Percentiles rank a stretch among this genome's conserved stretches.
phyloP scores from a whole-genome alignment of 2,329 filamentous ascomycete species.

The Diaporthe caulivora region DNA sequence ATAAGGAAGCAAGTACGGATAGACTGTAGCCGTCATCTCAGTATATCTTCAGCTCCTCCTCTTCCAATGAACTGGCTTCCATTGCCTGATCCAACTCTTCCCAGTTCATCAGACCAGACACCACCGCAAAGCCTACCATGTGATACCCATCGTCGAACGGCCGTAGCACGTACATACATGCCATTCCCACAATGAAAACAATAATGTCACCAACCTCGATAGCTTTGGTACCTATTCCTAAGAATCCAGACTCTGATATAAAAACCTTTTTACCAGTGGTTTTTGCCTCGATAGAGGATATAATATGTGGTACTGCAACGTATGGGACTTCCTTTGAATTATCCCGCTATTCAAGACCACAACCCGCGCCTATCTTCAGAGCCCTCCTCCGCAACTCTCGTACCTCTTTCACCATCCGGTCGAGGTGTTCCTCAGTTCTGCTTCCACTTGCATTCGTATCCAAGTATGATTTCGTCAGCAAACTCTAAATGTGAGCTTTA shows the following conservation, averaged over 20 bases:
- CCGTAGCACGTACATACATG: background rate
- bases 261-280: background rate
- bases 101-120: constrained; percentile 4
- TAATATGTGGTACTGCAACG: background rate
- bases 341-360: too few species aligned
- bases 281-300: background rate
- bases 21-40: background rate
- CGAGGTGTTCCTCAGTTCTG: too few species aligned
- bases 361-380: background rate
- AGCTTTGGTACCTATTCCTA: background rate
- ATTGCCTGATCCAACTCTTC: background rate
- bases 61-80: background rate
- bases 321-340: too few species aligned
- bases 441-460: background rate
- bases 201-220: background rate
- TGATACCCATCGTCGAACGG: background rate
- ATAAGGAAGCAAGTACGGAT: too few species aligned
- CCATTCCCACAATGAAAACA: background rate
- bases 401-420: too few species aligned
- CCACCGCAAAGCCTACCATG: background rate
- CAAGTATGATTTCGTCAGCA: background rate
- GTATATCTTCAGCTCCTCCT: constrained; percentile 6
- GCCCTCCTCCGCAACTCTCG: too few species aligned
- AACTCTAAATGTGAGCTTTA: background rate
- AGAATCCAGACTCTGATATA: background rate